Conservation (phyloP, 2,329 filamentous ascomycete genomes). For the Pestalotiopsis sp. region DNA sequence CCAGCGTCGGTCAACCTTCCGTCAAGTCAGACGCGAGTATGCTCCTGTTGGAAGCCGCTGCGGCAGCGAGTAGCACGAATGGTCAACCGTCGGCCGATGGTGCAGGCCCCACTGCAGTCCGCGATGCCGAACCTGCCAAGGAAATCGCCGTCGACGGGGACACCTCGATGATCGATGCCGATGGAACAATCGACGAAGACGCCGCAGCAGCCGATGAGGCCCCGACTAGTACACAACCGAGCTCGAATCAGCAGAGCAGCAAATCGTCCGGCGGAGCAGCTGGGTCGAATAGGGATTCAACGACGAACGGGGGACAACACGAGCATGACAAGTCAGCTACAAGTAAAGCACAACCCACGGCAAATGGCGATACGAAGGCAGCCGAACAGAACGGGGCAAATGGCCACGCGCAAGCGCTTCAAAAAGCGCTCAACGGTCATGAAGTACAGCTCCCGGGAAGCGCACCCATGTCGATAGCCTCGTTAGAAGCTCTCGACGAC, state of each 20-base stretch:
- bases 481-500: conserved; percentile 45
- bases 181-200: conserved; percentile 23
- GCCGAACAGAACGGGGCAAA: conserved; percentile 5
- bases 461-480: conserved; percentile 33
- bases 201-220: conserved; percentile 23
- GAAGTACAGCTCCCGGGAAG: conserved; percentile 22
- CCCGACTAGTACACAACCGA: conserved; percentile 9
- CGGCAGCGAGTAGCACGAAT: conserved; percentile 21
- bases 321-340: not conserved
- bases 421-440: conserved; percentile 19
- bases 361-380: not conserved
- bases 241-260: not conserved
- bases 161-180: conserved; percentile 33
- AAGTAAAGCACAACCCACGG: not conserved
- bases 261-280: not conserved
- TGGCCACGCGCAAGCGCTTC: not conserved
- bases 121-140: conserved; percentile 16
- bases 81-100: conserved; percentile 25
- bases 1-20: conserved; percentile 21
- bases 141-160: conserved; percentile 20
- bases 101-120: conserved; percentile 16
- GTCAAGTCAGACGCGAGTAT: conserved; percentile 24
- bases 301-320: not conserved
- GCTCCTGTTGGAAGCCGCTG: conserved; percentile 23
- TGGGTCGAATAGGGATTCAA: not conserved